phyloP scores from a whole-genome alignment of 352 stramenopile species.

The Aphanomyces astaci region DNA sequence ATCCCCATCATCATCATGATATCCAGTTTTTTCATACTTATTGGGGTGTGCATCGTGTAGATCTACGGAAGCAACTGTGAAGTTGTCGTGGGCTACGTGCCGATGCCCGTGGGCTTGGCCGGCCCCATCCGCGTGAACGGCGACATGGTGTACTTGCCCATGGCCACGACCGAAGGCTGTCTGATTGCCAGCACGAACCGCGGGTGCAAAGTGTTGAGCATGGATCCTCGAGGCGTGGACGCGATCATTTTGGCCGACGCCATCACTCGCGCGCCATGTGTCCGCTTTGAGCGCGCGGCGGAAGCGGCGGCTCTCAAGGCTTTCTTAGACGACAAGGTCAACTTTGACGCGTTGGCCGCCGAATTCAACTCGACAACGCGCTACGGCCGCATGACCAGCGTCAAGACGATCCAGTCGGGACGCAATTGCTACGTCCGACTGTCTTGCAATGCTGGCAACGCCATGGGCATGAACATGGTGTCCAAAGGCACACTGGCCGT shows the following conservation, averaged over 20 bases:
- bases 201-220: constrained; percentile 79
- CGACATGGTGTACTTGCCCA: constrained; percentile 77
- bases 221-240: constrained; percentile 44
- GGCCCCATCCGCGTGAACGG: constrained; percentile 82
- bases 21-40: too few relatives aligned
- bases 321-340: constrained; percentile 38
- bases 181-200: constrained; percentile 85
- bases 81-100: constrained; percentile 87
- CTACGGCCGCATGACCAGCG: constrained; percentile 72
- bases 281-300: constrained; percentile 47
- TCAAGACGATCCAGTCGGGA: constrained; percentile 68
- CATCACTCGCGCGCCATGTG: constrained; percentile 85
- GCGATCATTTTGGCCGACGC: constrained; percentile 70
- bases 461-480: constrained; percentile 95
- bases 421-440: constrained; percentile 85
- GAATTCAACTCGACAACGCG: constrained; percentile 85
- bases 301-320: constrained; percentile 39
- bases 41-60: constrained; percentile 9
- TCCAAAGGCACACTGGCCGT: constrained; percentile 81
- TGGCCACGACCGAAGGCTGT: constrained; percentile 89
- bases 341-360: constrained; percentile 60
- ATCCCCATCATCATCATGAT: too few relatives aligned
- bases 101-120: constrained; percentile 81
- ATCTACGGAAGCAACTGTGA: constrained; percentile 88
- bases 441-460: constrained; percentile 82